Evolutionary conservation across 176 grass and related monocot species (phyloP).

Genomic region (Oryza rufipogon): DNA sequence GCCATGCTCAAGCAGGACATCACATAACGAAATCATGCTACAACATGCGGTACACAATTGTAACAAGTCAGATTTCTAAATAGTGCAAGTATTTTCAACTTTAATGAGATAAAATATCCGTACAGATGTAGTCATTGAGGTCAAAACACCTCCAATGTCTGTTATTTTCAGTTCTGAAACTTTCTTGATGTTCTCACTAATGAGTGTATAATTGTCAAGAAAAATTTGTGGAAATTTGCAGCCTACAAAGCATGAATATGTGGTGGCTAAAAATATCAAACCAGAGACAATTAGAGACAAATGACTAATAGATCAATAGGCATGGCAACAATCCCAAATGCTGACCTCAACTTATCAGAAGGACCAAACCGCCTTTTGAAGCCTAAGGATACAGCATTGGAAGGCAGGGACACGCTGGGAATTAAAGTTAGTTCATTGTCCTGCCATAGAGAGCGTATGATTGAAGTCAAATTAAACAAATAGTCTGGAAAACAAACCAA

Average conservation of each 20-base stretch:
- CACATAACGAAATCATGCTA: not conserved
- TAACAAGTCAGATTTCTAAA: conserved; percentile 7
- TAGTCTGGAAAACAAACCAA: conserved; percentile 20
- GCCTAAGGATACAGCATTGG: conserved; percentile 68
- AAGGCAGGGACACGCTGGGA: conserved; percentile 76
- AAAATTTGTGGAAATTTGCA: not conserved
- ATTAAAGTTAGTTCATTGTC: conserved; percentile 80
- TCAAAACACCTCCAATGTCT: not conserved
- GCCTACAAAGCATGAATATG: not conserved
- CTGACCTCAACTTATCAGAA: conserved; percentile 91
- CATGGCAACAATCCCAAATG: conserved; percentile 15
- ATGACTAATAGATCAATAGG: not conserved
- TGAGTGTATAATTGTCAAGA: not conserved
- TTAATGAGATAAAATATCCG: not conserved
- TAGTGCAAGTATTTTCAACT: conserved; percentile 15
- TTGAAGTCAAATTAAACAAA: conserved; percentile 31
- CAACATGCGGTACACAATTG: not conserved
- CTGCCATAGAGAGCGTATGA: conserved; percentile 48
- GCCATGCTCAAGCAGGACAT: not conserved
- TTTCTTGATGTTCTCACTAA: not conserved
- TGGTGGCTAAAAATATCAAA: conserved; percentile 13
- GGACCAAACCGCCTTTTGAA: conserved; percentile 84
- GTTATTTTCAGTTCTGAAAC: not conserved
- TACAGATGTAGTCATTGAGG: not conserved
- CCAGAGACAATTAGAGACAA: not conserved